Evolutionary conservation across 2,329 filamentous ascomycete species (phyloP).

Genomic region (Diaporthe velutina): DNA sequence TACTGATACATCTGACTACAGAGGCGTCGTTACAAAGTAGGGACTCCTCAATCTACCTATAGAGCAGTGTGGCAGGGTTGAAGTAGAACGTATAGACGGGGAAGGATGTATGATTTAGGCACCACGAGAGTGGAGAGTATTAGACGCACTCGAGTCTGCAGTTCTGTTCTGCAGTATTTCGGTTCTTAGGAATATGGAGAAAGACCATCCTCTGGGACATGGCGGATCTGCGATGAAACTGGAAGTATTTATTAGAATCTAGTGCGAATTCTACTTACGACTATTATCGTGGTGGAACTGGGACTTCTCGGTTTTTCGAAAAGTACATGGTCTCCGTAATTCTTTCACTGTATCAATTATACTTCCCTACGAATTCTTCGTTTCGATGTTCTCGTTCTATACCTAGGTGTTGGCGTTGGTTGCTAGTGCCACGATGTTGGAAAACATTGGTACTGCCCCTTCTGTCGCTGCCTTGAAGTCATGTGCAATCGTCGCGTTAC

Average conservation of each 20-base stretch:
- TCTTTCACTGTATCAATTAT: too few species aligned
- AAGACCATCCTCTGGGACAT: not conserved
- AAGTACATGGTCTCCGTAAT: not conserved
- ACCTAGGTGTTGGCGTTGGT: not conserved
- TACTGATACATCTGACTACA: conserved; percentile 9
- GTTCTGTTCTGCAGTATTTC: not conserved
- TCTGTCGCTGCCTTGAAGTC: too few species aligned
- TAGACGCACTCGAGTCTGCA: not conserved
- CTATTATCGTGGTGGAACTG: not conserved
- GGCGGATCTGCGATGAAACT: not conserved
- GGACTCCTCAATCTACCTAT: not conserved
- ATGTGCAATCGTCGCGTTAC: too few species aligned
- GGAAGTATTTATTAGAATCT: not conserved
- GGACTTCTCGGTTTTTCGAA: not conserved
- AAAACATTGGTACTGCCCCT: too few species aligned
- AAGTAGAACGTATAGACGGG: not conserved
- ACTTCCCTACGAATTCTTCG: too few species aligned
- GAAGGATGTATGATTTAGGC: too few species aligned
- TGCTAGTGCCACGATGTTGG: too few species aligned
- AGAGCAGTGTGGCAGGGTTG: not conserved
- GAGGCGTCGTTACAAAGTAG: not conserved
- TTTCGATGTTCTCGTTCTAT: not conserved
- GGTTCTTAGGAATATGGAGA: too few species aligned
- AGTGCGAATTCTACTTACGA: not conserved
- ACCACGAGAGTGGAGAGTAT: too few species aligned